Evolutionary conservation across 1,284 basidiomycete genomes (phyloP).

Genomic region (Microbotryomycetes sp.): DNA sequence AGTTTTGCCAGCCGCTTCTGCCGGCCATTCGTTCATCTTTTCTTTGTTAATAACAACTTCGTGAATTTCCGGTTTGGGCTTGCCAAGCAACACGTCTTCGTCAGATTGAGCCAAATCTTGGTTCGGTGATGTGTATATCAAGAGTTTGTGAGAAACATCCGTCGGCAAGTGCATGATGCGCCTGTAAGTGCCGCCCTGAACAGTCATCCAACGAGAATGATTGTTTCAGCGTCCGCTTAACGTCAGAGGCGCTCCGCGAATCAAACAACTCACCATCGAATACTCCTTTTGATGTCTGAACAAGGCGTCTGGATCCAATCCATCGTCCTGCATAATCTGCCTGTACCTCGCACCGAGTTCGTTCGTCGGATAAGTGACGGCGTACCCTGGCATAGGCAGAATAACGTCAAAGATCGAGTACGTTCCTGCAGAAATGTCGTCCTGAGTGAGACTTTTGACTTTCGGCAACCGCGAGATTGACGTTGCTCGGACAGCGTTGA

Average conservation of each 20-base stretch:
- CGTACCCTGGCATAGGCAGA: conserved; percentile 86
- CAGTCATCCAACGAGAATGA: too few species aligned
- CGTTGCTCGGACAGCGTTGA: conserved; percentile 1
- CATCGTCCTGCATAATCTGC: conserved; percentile 72
- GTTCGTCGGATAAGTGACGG: conserved; percentile 89
- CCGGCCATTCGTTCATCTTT: conserved; percentile 41
- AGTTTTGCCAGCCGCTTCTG: conserved; percentile 58
- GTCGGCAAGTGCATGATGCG: conserved; percentile 79
- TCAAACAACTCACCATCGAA: background rate
- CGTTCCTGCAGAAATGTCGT: conserved; percentile 56
- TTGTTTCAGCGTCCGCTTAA: conserved; percentile 50
- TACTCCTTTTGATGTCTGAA: conserved; percentile 71
- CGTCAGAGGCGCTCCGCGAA: too few species aligned
- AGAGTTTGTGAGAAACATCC: conserved; percentile 67
- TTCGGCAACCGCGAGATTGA: conserved; percentile 43
- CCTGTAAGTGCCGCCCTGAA: conserved; percentile 84
- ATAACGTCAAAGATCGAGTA: conserved; percentile 89
- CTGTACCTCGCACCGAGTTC: conserved; percentile 74
- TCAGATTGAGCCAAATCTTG: conserved; percentile 85
- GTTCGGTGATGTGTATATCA: conserved; percentile 89
- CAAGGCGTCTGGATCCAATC: conserved; percentile 79
- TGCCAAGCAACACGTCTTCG: conserved; percentile 78
- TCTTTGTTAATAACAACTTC: conserved; percentile 29
- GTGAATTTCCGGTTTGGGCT: conserved; percentile 56
- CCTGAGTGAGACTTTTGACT: conserved; percentile 67